These are phyloP conservation scores for Theobroma grandiflorum DNA, from an alignment of 441 rosid species.

Conservation along the genomic window DNA sequence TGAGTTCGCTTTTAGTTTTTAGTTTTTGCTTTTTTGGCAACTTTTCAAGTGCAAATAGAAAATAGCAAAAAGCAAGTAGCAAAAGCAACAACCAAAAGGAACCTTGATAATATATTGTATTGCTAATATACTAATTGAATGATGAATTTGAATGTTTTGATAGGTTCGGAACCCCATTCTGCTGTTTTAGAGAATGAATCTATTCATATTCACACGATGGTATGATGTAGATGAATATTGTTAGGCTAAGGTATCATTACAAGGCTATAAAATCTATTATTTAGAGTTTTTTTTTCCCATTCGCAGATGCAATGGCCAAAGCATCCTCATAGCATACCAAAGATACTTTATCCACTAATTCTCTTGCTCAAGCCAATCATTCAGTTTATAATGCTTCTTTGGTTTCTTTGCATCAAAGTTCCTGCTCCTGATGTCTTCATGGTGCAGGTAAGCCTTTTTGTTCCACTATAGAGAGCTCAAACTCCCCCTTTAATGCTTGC, in stretches of 20 bases:
- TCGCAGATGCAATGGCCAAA: slow-evolving; percentile 73
- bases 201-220: slow-evolving; percentile 90
- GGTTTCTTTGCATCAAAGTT: slow-evolving; percentile 80
- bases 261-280: background rate
- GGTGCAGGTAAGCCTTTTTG: slow-evolving; percentile 71
- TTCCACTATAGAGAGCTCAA: slow-evolving; percentile 13
- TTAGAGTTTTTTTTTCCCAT: slow-evolving; percentile 3
- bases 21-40: too few species aligned
- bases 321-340: slow-evolving; percentile 54
- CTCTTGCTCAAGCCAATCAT: slow-evolving; percentile 81
- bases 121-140: slow-evolving; percentile 13
- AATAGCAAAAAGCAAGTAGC: too few species aligned
- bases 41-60: too few species aligned
- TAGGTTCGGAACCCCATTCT: slow-evolving; percentile 89
- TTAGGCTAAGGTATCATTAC: background rate
- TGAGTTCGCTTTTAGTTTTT: too few species aligned
- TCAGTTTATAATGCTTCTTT: slow-evolving; percentile 83
- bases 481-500: slow-evolving; percentile 1
- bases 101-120: background rate
- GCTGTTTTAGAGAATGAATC: slow-evolving; percentile 71
- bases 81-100: background rate
- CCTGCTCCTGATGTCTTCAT: slow-evolving; percentile 85
- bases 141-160: slow-evolving; percentile 30
- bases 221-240: slow-evolving; percentile 35
- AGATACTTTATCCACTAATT: slow-evolving; percentile 63